These are phyloP conservation scores for Backusella circina DNA, from an alignment of 192 early-diverging fungal genomes.

Conservation along the genomic window DNA sequence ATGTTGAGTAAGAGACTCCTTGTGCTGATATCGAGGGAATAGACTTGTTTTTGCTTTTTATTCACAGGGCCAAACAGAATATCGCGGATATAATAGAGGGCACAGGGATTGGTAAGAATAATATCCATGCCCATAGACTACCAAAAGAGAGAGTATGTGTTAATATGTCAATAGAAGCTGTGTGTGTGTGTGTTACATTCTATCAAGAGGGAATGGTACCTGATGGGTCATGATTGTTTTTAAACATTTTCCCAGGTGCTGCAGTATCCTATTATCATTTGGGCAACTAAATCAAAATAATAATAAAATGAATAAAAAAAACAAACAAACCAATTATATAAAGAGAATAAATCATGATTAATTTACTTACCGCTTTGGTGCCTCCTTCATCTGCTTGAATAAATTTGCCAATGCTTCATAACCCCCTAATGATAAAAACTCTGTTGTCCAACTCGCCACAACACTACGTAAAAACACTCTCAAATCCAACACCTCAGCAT, in stretches of 20 bases:
- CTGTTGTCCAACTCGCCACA: constrained; percentile 32
- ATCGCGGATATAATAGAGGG: constrained; percentile 30
- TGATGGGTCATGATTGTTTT: constrained; percentile 36
- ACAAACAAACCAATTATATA: background rate
- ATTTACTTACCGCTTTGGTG: constrained; percentile 23
- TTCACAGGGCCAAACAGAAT: constrained; percentile 31
- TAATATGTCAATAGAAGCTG: background rate
- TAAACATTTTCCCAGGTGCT: constrained; percentile 34
- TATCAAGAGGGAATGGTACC: constrained; percentile 17
- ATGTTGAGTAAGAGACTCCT: constrained; percentile 31
- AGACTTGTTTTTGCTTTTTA: constrained; percentile 27
- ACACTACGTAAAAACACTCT: constrained; percentile 28
- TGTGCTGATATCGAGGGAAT: constrained; percentile 28
- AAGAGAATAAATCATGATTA: background rate
- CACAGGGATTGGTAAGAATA: constrained; percentile 27
- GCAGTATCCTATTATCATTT: constrained; percentile 32
- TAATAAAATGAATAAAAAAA: background rate
- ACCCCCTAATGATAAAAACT: constrained; percentile 25
- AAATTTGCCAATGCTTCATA: constrained; percentile 26
- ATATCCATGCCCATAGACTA: constrained; percentile 25
- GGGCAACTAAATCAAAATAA: background rate
- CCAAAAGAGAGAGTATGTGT: background rate
- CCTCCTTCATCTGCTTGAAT: constrained; percentile 31
- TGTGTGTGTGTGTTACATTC: background rate
- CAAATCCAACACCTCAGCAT: constrained; percentile 22